Evolutionary conservation across 1,284 basidiomycete species (phyloP).

Genomic region (Puccinia triticina): DNA sequence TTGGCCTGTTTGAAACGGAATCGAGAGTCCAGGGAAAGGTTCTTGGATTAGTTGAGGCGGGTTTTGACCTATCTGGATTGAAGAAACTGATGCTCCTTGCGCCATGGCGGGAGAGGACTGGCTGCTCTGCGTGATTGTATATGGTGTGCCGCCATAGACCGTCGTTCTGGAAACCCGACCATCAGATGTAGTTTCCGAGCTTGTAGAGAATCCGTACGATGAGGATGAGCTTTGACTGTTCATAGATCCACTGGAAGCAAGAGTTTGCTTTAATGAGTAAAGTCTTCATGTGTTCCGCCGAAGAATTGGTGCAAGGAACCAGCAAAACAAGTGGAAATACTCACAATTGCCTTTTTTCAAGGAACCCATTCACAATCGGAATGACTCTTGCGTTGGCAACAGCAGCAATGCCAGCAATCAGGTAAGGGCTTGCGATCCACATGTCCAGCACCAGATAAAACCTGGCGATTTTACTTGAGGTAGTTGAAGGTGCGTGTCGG

Average conservation of each 20-base stretch:
- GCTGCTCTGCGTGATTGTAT: constrained; percentile 25
- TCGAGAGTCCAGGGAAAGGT: background rate
- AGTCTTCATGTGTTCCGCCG: background rate
- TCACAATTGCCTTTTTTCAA: constrained; percentile 20
- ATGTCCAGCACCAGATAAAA: background rate
- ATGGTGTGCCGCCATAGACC: constrained; percentile 16
- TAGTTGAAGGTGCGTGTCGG: background rate
- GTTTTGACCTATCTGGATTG: constrained; percentile 23
- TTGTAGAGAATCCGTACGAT: background rate
- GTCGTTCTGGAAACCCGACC: constrained; percentile 13
- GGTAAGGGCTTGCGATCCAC: constrained; percentile 16
- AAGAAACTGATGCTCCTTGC: background rate
- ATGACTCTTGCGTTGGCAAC: constrained; percentile 15
- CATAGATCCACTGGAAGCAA: background rate
- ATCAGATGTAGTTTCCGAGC: constrained; percentile 23
- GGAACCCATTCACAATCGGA: background rate
- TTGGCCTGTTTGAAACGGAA: background rate
- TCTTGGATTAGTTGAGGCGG: constrained; percentile 9
- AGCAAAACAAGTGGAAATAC: background rate
- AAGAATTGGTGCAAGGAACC: background rate
- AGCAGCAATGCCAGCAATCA: constrained; percentile 1
- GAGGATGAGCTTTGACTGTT: constrained; percentile 9
- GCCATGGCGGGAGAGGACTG: background rate
- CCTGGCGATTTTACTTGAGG: background rate
- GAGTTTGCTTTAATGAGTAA: constrained; percentile 10